Conservation (phyloP, 139 green algal species). For the Astrephomene gubernaculifera region DNA sequence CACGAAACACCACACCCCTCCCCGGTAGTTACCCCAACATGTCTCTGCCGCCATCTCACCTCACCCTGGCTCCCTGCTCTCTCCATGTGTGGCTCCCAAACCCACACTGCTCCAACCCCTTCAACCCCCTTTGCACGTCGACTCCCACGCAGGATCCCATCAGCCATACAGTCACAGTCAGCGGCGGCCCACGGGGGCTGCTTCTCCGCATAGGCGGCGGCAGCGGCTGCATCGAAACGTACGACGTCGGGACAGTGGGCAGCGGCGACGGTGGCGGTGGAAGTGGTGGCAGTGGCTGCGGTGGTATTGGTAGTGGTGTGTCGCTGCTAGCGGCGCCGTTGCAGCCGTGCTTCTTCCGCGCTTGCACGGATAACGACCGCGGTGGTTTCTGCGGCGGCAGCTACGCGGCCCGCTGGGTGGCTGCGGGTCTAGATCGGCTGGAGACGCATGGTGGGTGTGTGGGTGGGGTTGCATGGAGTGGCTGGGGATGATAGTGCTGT, state of each 20-base stretch:
- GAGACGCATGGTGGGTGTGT: not conserved
- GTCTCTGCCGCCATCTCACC: no score
- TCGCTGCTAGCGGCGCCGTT: constrained; percentile 15
- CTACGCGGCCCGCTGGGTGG: constrained; percentile 74
- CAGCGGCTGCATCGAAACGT: constrained; percentile 41
- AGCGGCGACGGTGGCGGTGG: not conserved
- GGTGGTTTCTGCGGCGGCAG: constrained; percentile 78
- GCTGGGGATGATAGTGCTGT: no score
- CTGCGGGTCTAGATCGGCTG: constrained; percentile 70
- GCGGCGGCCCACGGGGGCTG: not conserved
- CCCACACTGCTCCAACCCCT: no score
- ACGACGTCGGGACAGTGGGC: not conserved
- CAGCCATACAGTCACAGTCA: not conserved
- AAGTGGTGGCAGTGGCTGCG: not conserved
- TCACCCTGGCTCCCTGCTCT: no score
- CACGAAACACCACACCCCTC: not conserved
- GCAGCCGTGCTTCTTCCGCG: constrained; percentile 73
- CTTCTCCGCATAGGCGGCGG: constrained; percentile 4
- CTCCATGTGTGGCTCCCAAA: no score
- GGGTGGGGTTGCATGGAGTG: no score
- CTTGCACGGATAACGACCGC: constrained; percentile 91
- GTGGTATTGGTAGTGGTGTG: no score
- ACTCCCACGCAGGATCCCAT: constrained; percentile 9
- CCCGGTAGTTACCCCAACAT: no score
- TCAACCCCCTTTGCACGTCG: no score